A percentile compares a stretch with the other conserved stretches of the same genome.
These are phyloP conservation scores for Botrytis cinerea DNA, from an alignment of 2,329 filamentous ascomycete species.

Conservation along the genomic window DNA sequence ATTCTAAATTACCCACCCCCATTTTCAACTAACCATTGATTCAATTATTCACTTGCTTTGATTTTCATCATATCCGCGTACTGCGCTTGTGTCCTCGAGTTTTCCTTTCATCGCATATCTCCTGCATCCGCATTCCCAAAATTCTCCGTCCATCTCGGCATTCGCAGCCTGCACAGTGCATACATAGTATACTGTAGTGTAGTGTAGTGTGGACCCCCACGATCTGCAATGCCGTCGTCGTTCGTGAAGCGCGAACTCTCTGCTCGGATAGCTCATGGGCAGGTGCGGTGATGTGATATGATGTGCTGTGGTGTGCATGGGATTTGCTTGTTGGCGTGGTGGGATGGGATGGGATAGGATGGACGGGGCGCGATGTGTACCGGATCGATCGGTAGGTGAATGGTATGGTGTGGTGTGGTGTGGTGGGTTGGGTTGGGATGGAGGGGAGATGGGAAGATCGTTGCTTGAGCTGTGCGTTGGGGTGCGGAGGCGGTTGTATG, in stretches of 20 bases:
- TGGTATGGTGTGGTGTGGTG: neutral
- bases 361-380: neutral
- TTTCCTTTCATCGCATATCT: neutral
- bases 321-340: neutral
- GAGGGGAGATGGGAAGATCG: neutral
- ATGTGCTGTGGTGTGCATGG: neutral
- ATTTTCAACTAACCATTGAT: neutral
- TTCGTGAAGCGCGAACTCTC: conserved; percentile 2
- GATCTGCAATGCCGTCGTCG: conserved; percentile 2
- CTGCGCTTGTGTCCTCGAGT: neutral
- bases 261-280: neutral
- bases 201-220: neutral
- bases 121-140: neutral
- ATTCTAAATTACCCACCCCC: neutral
- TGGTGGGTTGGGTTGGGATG: neutral
- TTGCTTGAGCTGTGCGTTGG: conserved; percentile 21
- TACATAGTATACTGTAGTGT: neutral
- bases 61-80: neutral
- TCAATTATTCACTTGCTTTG: neutral
- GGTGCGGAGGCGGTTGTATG: neutral
- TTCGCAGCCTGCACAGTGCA: neutral
- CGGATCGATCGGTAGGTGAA: neutral
- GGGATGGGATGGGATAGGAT: neutral
- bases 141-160: neutral
- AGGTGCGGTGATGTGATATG: conserved; percentile 9